Evolutionary conservation across 106 monocot species (phyloP), one percentile per base, ranked within the genome.

Genomic region (Xerophyta viscosa): DNA sequence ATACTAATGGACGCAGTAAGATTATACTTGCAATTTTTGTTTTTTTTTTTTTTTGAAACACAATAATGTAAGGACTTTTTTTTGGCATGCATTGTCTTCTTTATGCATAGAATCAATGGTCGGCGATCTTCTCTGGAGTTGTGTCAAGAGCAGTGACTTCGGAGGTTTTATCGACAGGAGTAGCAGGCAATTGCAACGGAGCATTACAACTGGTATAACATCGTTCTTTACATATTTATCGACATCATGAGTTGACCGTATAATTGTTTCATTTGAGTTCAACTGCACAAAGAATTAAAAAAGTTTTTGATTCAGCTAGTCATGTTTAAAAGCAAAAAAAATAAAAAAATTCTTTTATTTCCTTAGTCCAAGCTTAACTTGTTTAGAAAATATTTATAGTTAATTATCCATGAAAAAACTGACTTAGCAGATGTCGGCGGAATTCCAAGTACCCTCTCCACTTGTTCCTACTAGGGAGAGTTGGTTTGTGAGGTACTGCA

Each of bases 151-250:
- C 82, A 6, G 41, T 77, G 3, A 96, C 89, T 22, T 27, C 82
- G 31, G 96, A 96, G 31, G 96, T 96, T 49, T 48, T 96, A 45
- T 96, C 96, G 27, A 96, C 89, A 6, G 89, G 96, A 41, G 88
- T 96, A 0, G 96, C 89, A n/a, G 96, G 96, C 26, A 89, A 86
- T 60, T 96, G 76, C 66, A 86, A 96, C 54, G 96, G 96, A 15
- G 96, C 96, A 31, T 57, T 96, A 54, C 96, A 96, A 96, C 84
- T 96, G 88, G 96, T 96, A 88, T 66, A n/a, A n/a, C n/a, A n/a
- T n/a, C n/a, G n/a, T n/a, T n/a, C n/a, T n/a, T n/a, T n/a, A n/a
- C n/a, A 44, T 3, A 3, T 8, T 44, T 9, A 44, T 17, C 6
- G 15, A 17, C n/a, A 44, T 14, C n/a, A 14, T 3, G 9, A n/a